Base-by-base conservation (phyloP, 1,284 basidiomycete genomes). In the Hymenochaete sp. region DNA sequence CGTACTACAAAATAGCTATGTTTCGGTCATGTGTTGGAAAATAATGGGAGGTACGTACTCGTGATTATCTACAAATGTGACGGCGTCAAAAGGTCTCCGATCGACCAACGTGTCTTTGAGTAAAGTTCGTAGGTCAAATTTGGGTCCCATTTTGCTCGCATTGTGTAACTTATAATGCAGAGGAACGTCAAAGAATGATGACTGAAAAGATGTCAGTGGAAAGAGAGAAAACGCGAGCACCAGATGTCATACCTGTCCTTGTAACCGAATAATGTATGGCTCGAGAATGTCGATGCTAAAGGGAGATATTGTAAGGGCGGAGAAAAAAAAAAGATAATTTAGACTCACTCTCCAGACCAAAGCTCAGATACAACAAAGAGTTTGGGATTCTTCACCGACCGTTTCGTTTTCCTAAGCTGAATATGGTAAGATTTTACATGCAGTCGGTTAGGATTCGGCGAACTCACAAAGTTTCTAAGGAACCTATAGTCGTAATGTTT, bases 31-130 rank as follows among this genome's bases (percentile, higher is more conserved):
- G 26, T 38, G 28, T 32, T 5, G 36, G 38, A 19, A 32, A 37
- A 49, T 8, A 53, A 25, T 25, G 38, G 32, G 44, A n/a, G n/a
- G 14, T 32, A 65, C 73, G 62, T 53, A 86, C 83, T 88, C 85
- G 56, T 88, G 85, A 59, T 88, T 88, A 55, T 88, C 84, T 2
- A 88, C 84, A 56, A 89, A 88, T 0, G 84, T 87, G 8, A 88
- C 79, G 4, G 84, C 80, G 55, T 84, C 79, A n/a, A 66, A 62
- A 2, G 85, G 83, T 49, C 72, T 71, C 8, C 60, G 57, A 42
- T 74, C 64, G 24, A 82, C 66, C 5, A 88, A 57, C 0, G 79
- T 78, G 37, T 68, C 64, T 42, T 75, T 62, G 26, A 88, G 59
- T 41, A 88, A 77, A 13, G 55, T 70, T 47, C 84, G 66, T 22